phyloP scores from a whole-genome alignment of 2,329 filamentous ascomycete species.

The Lecanosticta acicola region DNA sequence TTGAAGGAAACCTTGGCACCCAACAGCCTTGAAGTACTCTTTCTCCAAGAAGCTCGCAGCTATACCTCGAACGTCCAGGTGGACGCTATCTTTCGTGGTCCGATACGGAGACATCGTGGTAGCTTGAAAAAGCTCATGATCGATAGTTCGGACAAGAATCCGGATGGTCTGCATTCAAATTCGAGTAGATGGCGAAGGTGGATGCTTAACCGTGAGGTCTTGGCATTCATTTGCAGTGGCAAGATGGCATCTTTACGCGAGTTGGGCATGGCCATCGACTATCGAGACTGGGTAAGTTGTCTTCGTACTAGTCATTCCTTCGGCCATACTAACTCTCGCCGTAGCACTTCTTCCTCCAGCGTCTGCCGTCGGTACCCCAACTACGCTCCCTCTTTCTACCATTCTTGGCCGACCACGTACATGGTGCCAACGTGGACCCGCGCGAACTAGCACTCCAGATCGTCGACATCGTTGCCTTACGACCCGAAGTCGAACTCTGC shows the following conservation, averaged over 20 bases:
- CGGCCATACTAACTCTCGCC: constrained; percentile 4
- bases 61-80: constrained; percentile 58
- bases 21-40: constrained; percentile 72
- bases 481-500: constrained; percentile 69
- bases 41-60: constrained; percentile 60
- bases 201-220: constrained; percentile 63
- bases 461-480: constrained; percentile 69
- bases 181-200: constrained; percentile 59
- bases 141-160: constrained; percentile 58
- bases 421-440: constrained; percentile 52
- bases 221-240: constrained; percentile 70
- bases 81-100: constrained; percentile 64
- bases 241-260: constrained; percentile 67
- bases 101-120: constrained; percentile 62
- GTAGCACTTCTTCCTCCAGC: constrained; percentile 72
- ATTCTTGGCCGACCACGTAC: constrained; percentile 58
- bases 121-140: constrained; percentile 70
- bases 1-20: constrained; percentile 71
- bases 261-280: constrained; percentile 65
- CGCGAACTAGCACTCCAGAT: constrained; percentile 70
- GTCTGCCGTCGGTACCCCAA: constrained; percentile 63
- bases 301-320: constrained; percentile 1
- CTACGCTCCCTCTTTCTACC: constrained; percentile 67
- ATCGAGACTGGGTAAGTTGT: constrained; percentile 69
- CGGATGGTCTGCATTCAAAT: constrained; percentile 36